phyloP scores from a whole-genome alignment of 257 asterid species.

The Coffea canephora region DNA sequence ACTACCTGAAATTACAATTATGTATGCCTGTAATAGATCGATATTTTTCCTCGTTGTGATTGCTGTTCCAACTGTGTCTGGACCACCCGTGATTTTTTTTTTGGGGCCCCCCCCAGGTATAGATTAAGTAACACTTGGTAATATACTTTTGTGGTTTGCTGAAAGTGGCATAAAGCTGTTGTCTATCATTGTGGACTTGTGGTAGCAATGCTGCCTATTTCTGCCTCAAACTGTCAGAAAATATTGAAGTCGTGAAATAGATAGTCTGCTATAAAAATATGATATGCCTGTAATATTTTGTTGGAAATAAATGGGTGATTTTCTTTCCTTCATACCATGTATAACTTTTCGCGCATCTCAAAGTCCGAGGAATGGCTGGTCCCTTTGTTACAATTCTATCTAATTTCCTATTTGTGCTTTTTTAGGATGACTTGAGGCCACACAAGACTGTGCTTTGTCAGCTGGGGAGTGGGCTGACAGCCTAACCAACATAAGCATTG shows the following conservation, averaged over 20 bases:
- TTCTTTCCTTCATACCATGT: neutral
- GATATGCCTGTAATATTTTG: neutral
- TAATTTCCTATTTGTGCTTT: constrained; percentile 24
- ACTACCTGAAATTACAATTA: neutral
- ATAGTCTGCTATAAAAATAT: neutral
- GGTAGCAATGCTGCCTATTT: neutral
- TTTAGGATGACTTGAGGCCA: constrained; percentile 26
- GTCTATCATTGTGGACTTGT: neutral
- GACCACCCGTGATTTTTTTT: no score
- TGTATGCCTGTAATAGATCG: neutral
- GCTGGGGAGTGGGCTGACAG: constrained; percentile 91
- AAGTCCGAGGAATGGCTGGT: neutral
- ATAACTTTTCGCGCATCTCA: neutral
- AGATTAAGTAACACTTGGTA: neutral
- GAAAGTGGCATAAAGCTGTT: neutral
- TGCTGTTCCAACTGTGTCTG: neutral
- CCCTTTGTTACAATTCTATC: neutral
- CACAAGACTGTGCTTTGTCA: constrained; percentile 45
- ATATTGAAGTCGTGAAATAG: neutral
- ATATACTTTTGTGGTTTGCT: neutral
- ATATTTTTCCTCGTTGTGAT: neutral
- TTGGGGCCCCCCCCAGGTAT: neutral
- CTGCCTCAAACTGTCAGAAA: neutral
- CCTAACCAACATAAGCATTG: constrained; percentile 78
- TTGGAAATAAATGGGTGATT: neutral